Conservation (phyloP, 768 basidiomycete genomes). For the Amanita molliuscula region DNA sequence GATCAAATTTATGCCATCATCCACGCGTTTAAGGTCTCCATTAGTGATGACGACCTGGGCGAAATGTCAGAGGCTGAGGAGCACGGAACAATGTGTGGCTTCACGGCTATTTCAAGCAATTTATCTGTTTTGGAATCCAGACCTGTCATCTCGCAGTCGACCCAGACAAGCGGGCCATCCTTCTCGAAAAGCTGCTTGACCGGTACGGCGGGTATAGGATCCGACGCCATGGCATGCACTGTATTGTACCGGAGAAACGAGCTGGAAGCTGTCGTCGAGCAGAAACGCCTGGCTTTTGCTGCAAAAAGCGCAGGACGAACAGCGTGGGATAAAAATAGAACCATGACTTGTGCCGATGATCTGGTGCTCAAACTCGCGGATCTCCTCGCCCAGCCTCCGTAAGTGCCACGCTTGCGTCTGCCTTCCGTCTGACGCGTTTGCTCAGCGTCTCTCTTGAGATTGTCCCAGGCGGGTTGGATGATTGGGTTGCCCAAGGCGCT, state of each 20-base stretch:
- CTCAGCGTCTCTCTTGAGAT: slow-evolving; percentile 46
- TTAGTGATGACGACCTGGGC: slow-evolving; percentile 76
- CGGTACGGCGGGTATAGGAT: neutral
- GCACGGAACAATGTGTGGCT: slow-evolving; percentile 8
- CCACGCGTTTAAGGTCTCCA: slow-evolving; percentile 70
- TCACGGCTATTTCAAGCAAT: slow-evolving; percentile 72
- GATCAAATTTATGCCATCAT: slow-evolving; percentile 70
- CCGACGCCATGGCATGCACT: neutral
- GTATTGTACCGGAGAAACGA: neutral
- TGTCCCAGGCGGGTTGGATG: slow-evolving; percentile 43
- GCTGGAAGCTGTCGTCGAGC: neutral
- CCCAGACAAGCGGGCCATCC: slow-evolving; percentile 71
- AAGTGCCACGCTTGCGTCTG: neutral
- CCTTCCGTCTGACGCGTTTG: neutral
- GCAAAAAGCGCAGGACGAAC: neutral
- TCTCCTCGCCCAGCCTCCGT: slow-evolving; percentile 15
- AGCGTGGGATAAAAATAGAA: neutral
- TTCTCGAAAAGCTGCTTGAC: slow-evolving; percentile 28
- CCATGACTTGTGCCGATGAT: neutral
- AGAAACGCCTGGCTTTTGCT: neutral
- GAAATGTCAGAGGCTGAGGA: neutral
- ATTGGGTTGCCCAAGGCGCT: slow-evolving; percentile 26
- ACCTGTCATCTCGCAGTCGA: slow-evolving; percentile 87
- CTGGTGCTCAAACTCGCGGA: slow-evolving; percentile 15
- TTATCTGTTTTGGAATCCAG: slow-evolving; percentile 56